These are phyloP conservation scores for Talaromyces atroroseus DNA, from an alignment of 2,329 filamentous ascomycete genomes.

Conservation along the genomic window DNA sequence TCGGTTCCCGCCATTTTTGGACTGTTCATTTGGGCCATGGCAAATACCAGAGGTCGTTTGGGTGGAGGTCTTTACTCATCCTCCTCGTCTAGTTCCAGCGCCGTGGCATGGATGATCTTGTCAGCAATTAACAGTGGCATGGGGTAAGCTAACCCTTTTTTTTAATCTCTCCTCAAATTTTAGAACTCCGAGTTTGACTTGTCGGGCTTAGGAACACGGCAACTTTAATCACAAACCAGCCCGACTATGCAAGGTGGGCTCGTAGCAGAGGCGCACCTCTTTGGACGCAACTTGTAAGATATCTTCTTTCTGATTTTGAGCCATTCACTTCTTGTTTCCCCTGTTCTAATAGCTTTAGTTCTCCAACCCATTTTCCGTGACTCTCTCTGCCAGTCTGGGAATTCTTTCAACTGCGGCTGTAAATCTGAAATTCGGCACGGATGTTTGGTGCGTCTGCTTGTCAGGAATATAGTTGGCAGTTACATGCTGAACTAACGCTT, in stretches of 20 bases:
- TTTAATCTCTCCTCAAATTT: background rate
- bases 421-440: conserved; percentile 37
- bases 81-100: conserved; percentile 11
- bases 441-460: conserved; percentile 19
- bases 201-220: conserved; percentile 22
- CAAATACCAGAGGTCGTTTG: conserved; percentile 32
- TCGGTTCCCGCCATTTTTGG: conserved; percentile 34
- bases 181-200: background rate
- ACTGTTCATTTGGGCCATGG: conserved; percentile 38
- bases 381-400: conserved; percentile 39
- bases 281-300: conserved; percentile 31
- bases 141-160: conserved; percentile 16
- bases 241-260: conserved; percentile 40
- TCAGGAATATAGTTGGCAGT: background rate
- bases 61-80: conserved; percentile 20
- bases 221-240: conserved; percentile 39
- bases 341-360: conserved; percentile 20
- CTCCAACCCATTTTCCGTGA: conserved; percentile 38
- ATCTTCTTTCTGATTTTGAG: background rate
- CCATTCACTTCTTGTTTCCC: background rate
- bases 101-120: conserved; percentile 33
- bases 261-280: conserved; percentile 31
- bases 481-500: background rate
- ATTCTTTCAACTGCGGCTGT: conserved; percentile 42
- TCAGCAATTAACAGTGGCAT: conserved; percentile 37